Evolutionary conservation across 2,329 filamentous ascomycete genomes (phyloP), one percentile per base, ranked within the genome.

Genomic region (Chrysoporthe puriensis): DNA sequence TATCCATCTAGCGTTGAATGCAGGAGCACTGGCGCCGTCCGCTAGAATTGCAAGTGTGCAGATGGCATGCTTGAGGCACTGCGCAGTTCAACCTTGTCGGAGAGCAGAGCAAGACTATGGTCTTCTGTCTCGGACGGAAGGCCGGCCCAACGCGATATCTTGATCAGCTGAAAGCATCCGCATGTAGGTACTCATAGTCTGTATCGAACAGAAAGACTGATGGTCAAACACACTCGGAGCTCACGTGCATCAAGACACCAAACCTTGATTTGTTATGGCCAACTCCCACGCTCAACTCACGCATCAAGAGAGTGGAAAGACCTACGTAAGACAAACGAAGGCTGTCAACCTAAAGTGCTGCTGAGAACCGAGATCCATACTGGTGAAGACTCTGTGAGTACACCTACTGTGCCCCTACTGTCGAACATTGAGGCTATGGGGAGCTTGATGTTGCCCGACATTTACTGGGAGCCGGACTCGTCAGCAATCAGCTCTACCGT

Each of bases 401-500:
- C 8, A 40, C 16, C 32, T 57, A 14, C n/a, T 13, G 16, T 57
- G 54, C 32, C 13, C 18, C 34, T 3, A 32, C 52, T n/a, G 32
- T n/a, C 26, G 32, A 18, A 4, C 4, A 2, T 57, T 34, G 14
- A 18, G 13, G 26, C 11, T 32, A 36, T 36, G 16, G 14, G 2
- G 18, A 40, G 34, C 34, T 14, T 14, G 32, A 18, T n/a, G 18
- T 40, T 9, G 54, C 11, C 6, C 9, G 18, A 40, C 18, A 13
- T 57, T 7, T 57, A 32, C 54, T 21, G 16, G 32, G 32, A 52
- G 7, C 34, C 54, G n/a, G 61, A 57, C 54, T 52, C 52, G 56
- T 52, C 58, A 61, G 58, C 60, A 66, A 32, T 59, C 58, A 60
- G 52, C 63, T 59, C 43, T 60, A 34, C 26, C 11, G 50, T 63